Conservation (phyloP, 257 asterid genomes). For the Gentiana straminea region DNA sequence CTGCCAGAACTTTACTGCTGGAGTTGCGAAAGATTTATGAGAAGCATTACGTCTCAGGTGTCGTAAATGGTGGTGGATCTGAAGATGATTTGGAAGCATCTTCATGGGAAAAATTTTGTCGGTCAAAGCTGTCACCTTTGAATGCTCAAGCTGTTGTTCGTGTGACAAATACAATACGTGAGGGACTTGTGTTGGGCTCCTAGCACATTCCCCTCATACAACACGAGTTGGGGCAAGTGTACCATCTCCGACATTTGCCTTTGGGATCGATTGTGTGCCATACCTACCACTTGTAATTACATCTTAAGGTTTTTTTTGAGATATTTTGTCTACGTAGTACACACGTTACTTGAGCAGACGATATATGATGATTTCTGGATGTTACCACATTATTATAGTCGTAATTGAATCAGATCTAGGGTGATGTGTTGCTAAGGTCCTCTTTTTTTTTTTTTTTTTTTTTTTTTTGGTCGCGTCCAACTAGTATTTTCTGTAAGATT, state of each 20-base stretch:
- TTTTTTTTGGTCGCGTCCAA: too few relatives aligned
- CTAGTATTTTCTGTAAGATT: too few relatives aligned
- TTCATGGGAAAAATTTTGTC: conserved; percentile 85
- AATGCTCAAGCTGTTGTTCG: conserved; percentile 93
- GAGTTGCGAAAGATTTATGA: conserved; percentile 57
- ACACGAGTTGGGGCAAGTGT: conserved; percentile 13
- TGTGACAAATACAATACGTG: conserved; percentile 55
- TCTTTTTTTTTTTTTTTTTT: too few relatives aligned
- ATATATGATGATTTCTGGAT: too few relatives aligned
- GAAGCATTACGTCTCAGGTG: conserved; percentile 28
- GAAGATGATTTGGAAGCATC: conserved; percentile 33
- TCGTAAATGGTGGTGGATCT: conserved; percentile 10
- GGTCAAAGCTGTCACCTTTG: conserved; percentile 74
- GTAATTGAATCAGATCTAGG: too few relatives aligned
- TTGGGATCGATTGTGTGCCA: conserved; percentile 20
- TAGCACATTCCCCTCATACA: conserved; percentile 20
- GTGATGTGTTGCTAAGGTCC: too few relatives aligned
- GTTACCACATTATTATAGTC: too few relatives aligned
- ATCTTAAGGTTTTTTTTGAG: conserved; percentile 23
- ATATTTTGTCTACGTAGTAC: conserved; percentile 30
- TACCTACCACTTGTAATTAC: conserved; percentile 62
- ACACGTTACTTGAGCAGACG: conserved; percentile 21
- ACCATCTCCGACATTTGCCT: conserved; percentile 15
- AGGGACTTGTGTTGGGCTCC: conserved; percentile 48
- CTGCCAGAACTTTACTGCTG: conserved; percentile 70